Conservation (phyloP, 2,329 filamentous ascomycete genomes). For the Fusarium secorum region DNA sequence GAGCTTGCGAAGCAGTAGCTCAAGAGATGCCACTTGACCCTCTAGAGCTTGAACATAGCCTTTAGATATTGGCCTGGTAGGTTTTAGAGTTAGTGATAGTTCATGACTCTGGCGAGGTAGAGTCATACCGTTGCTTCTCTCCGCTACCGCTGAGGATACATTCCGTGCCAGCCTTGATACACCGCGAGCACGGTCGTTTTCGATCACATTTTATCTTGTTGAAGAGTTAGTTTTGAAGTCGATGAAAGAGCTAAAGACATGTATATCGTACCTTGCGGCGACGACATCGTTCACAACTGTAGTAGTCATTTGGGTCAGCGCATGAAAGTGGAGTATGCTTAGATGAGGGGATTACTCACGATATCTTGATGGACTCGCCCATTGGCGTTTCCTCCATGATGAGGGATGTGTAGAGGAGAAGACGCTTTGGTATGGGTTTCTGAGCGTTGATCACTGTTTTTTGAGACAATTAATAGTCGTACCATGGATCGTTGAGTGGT, state of each 20-base stretch:
- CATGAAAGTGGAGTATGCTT: background rate
- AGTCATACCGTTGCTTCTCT: slow-evolving; percentile 52
- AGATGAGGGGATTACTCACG: slow-evolving; percentile 42
- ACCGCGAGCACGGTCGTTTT: slow-evolving; percentile 58
- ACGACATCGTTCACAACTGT: slow-evolving; percentile 54
- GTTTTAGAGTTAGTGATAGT: background rate
- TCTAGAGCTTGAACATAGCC: slow-evolving; percentile 58
- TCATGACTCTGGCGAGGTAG: background rate
- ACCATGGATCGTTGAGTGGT: slow-evolving; percentile 1
- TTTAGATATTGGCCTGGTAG: slow-evolving; percentile 52
- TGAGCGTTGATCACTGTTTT: background rate
- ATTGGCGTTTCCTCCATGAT: slow-evolving; percentile 47
- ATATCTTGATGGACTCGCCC: slow-evolving; percentile 49
- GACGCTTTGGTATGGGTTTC: background rate
- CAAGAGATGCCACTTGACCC: slow-evolving; percentile 55
- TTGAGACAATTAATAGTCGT: background rate
- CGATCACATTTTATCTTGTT: slow-evolving; percentile 62
- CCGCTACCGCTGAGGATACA: slow-evolving; percentile 52
- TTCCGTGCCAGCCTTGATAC: slow-evolving; percentile 52
- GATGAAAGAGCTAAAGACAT: background rate
- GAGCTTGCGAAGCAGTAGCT: slow-evolving; percentile 55
- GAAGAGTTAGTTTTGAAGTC: background rate
- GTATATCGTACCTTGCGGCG: slow-evolving; percentile 50
- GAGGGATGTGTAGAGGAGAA: background rate
- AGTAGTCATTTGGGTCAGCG: slow-evolving; percentile 9